phyloP scores from a whole-genome alignment of 108 stramenopile species.

The Nitzschia palea region DNA sequence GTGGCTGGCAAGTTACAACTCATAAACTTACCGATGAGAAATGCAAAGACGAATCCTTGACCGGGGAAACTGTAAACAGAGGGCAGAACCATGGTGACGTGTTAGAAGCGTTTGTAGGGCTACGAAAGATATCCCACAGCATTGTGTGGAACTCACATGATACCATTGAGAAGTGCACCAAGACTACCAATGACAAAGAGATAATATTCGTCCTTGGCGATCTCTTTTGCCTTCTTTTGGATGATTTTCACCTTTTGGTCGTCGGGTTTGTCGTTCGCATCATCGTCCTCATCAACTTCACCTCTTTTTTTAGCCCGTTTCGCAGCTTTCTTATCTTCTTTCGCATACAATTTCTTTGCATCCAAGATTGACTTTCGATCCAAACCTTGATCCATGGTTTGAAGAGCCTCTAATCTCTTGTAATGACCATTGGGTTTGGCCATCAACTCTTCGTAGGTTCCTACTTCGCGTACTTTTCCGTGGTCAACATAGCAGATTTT shows the following conservation, averaged over 20 bases:
- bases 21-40: constrained; percentile 51
- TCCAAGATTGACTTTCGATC: constrained; percentile 1
- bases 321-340: constrained; percentile 32
- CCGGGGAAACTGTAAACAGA: constrained; percentile 61
- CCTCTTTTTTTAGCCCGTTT: neutral
- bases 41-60: constrained; percentile 54
- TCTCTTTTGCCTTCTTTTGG: constrained; percentile 12
- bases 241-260: constrained; percentile 12
- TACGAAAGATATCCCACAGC: no score
- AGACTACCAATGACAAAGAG: constrained; percentile 34
- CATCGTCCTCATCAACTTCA: constrained; percentile 9
- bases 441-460: constrained; percentile 80
- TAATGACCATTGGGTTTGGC: constrained; percentile 38
- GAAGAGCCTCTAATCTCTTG: constrained; percentile 39
- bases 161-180: constrained; percentile 50
- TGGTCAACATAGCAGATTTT: constrained; percentile 73
- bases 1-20: no score
- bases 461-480: constrained; percentile 65
- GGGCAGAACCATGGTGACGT: constrained; percentile 29
- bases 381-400: constrained; percentile 18
- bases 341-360: constrained; percentile 15
- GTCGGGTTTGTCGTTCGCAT: neutral
- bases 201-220: constrained; percentile 29
- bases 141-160: constrained; percentile 27
- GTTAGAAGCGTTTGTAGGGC: no score